Conservation (phyloP, 1,139 yeast species). For the Pichia cactophila region DNA sequence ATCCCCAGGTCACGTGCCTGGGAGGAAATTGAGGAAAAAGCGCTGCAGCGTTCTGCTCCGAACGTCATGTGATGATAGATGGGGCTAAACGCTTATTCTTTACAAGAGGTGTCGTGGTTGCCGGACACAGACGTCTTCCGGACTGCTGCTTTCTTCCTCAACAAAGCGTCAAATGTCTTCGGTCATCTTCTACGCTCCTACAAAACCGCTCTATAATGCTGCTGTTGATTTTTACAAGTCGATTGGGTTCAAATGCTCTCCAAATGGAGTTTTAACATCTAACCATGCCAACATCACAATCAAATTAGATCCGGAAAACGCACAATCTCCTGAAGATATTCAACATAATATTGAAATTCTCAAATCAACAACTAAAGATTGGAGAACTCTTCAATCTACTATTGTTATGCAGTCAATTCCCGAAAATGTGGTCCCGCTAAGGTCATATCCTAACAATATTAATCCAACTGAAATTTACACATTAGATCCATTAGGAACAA, state of each 20-base stretch:
- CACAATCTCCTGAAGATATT: constrained; percentile 31
- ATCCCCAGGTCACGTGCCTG: background rate
- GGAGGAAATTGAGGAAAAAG: no score
- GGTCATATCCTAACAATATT: constrained; percentile 49
- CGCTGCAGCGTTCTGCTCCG: background rate
- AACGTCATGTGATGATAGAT: background rate
- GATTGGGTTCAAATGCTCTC: background rate
- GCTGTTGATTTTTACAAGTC: constrained; percentile 41
- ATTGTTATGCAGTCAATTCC: constrained; percentile 30
- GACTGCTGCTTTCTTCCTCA: background rate
- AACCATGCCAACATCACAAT: constrained; percentile 30
- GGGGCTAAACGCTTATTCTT: background rate
- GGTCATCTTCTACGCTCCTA: constrained; percentile 39
- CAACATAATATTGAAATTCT: constrained; percentile 25
- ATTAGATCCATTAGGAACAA: constrained; percentile 59
- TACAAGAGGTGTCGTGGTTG: background rate
- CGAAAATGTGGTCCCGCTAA: constrained; percentile 25
- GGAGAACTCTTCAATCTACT: constrained; percentile 42
- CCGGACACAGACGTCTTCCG: background rate
- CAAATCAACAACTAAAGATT: constrained; percentile 33
- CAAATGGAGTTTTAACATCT: background rate
- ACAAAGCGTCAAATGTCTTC: constrained; percentile 36
- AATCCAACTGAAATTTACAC: constrained; percentile 63
- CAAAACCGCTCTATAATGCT: constrained; percentile 29
- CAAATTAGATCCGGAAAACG: constrained; percentile 23